phyloP scores from a whole-genome alignment of 192 early-diverging fungal genomes.

The Coemansia sp. region DNA sequence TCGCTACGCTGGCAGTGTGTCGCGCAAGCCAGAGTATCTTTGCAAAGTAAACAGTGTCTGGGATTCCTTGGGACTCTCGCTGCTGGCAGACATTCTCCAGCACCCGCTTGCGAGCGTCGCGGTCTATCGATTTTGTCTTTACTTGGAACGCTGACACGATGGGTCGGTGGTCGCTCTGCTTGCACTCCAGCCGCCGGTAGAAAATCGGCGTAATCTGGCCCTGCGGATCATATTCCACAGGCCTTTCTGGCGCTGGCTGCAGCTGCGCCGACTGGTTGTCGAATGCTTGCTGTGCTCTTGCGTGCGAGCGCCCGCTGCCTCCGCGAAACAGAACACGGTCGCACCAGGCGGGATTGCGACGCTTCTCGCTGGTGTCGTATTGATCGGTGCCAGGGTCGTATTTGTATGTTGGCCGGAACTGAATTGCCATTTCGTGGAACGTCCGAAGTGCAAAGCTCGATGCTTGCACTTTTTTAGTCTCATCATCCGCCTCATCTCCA shows the following conservation, averaged over 20 bases:
- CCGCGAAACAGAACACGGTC: conserved; percentile 83
- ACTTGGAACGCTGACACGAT: conserved; percentile 71
- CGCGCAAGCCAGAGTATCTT: conserved; percentile 43
- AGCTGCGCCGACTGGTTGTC: conserved; percentile 3
- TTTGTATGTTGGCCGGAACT: conserved; percentile 97
- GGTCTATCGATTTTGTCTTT: conserved; percentile 61
- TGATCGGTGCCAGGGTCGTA: conserved; percentile 82
- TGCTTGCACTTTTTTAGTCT: conserved; percentile 40
- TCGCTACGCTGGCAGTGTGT: conserved; percentile 19
- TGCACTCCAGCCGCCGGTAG: conserved; percentile 71
- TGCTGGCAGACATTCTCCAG: conserved; percentile 54
- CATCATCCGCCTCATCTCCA: conserved; percentile 30
- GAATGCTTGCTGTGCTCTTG: not conserved
- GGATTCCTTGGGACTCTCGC: conserved; percentile 49
- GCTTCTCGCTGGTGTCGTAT: conserved; percentile 95
- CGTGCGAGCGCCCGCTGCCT: conserved; percentile 13
- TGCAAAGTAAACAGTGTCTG: conserved; percentile 35
- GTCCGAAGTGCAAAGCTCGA: conserved; percentile 72
- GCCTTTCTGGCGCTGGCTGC: not conserved
- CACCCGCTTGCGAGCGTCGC: conserved; percentile 48
- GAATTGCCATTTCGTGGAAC: conserved; percentile 76
- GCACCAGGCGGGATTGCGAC: conserved; percentile 93
- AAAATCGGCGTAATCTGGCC: conserved; percentile 39
- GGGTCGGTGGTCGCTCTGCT: conserved; percentile 84
- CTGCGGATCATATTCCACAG: conserved; percentile 22